Evolutionary conservation across 257 asterid genomes (phyloP).

Genomic region (Rubia yunnanensis): DNA sequence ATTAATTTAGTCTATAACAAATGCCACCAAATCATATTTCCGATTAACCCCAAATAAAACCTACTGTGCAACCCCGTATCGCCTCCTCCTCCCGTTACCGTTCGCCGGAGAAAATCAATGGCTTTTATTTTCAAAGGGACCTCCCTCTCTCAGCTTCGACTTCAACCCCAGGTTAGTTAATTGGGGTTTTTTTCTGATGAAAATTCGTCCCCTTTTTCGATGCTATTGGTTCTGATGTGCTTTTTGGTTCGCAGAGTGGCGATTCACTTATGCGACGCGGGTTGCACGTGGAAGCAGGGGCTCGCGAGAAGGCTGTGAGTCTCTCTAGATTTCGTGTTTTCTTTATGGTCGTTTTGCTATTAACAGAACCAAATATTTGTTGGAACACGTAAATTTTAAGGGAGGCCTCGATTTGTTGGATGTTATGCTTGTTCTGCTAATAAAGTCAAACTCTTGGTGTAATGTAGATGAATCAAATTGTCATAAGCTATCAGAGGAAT

Average conservation of each 20-base stretch:
- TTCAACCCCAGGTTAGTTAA: not conserved
- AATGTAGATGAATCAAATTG: not conserved
- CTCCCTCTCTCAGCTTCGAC: not conserved
- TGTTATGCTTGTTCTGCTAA: not conserved
- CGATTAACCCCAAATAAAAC: too few species aligned
- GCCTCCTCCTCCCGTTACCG: not conserved
- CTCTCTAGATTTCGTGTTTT: too few species aligned
- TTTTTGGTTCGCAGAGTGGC: not conserved
- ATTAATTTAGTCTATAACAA: too few species aligned
- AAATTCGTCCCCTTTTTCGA: not conserved
- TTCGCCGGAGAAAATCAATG: not conserved
- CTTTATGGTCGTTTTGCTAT: not conserved
- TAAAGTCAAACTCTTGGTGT: not conserved
- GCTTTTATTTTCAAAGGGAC: not conserved
- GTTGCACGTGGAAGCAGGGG: not conserved
- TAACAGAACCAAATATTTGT: too few species aligned
- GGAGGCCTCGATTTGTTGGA: too few species aligned
- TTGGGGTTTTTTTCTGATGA: not conserved
- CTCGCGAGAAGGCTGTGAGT: slow-evolving; percentile 5
- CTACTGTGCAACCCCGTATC: too few species aligned
- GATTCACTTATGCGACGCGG: not conserved
- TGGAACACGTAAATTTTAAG: too few species aligned
- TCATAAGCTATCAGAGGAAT: not conserved
- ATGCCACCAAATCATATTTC: too few species aligned
- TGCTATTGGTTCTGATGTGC: not conserved